These are phyloP conservation scores for Chalciporus sphaerocephalus DNA, from an alignment of 768 basidiomycete species.

Conservation along the genomic window DNA sequence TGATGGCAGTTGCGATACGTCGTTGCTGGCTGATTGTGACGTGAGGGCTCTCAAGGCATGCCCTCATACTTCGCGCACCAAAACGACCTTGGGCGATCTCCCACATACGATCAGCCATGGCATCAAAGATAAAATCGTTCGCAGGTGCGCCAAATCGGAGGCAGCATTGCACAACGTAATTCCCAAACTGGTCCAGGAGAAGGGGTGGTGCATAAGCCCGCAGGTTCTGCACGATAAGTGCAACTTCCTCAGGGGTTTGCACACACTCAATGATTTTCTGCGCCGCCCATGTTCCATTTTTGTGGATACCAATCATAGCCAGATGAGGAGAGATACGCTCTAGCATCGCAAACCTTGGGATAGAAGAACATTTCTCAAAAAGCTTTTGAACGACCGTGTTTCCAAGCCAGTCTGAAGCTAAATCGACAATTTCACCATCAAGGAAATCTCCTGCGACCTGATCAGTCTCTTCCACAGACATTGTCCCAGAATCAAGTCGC, in stretches of 20 bases:
- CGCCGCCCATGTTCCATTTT: conserved; percentile 99
- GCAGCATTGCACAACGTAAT: conserved; percentile 90
- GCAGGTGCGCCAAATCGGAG: conserved; percentile 85
- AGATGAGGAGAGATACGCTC: conserved; percentile 91
- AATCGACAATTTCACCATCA: conserved; percentile 90
- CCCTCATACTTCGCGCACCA: conserved; percentile 96
- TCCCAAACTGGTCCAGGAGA: conserved; percentile 89
- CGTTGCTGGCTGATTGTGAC: conserved; percentile 89
- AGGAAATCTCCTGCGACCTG: conserved; percentile 86
- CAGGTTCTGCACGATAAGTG: conserved; percentile 79
- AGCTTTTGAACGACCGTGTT: conserved; percentile 97
- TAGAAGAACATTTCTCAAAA: conserved; percentile 82
- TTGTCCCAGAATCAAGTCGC: conserved; percentile 84
- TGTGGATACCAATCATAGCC: conserved; percentile 97
- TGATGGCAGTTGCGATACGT: conserved; percentile 89
- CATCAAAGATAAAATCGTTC: conserved; percentile 96
- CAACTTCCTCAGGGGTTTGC: conserved; percentile 79
- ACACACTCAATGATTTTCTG: conserved; percentile 99
- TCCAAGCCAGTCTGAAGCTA: conserved; percentile 97
- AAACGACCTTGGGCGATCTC: conserved; percentile 97
- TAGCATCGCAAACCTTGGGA: conserved; percentile 81
- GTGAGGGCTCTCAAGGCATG: conserved; percentile 88
- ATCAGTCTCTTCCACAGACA: conserved; percentile 83
- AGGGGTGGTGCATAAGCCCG: conserved; percentile 90
- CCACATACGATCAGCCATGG: conserved; percentile 97